Evolutionary conservation across 2,329 filamentous ascomycete genomes (phyloP), one percentile per base, ranked within the genome.

Genomic region (Aspergillaceae sp.): DNA sequence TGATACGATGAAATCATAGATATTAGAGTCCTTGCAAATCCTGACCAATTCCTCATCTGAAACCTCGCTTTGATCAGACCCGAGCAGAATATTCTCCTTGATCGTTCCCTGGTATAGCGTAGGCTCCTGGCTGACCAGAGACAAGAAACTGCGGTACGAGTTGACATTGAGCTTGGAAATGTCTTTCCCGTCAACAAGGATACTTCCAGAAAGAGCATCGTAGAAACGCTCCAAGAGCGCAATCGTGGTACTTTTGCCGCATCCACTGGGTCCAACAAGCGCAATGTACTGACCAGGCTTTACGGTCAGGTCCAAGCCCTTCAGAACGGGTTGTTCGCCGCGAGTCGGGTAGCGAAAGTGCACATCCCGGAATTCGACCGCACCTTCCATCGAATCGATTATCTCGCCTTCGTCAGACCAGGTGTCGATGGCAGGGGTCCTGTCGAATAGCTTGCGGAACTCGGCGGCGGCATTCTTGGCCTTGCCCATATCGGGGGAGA

Each of bases 281-380:
- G 91, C 92, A 65, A 74, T 58, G 51, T 73, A 73, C 51, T 74
- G 69, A 8, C 70, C 70, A 27, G 70, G 69, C 47, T 70, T 67
- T 50, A 73, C 67, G 4, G 62, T 70, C 43, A 73, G 51, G 48
- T 91, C 83, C 7, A 96, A 74, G 0, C 90, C 91, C 29, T 87
- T 84, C 2, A 97, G 80, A 0, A 97, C 88, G n/a, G 88, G 87
- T 56, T 94, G 87, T 56, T 95, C 88, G 0, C 87, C 86, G 1
- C 92, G 81, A 0, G 88, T 94, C 0, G 91, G 90, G 60, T 97
- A 98, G 37, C 88, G 80, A 77, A 96, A 97, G 64, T 95, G 88
- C 2, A 97, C 89, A 54, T 94, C 83, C 19, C 86, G 82, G 72
- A 98, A 94, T 64, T 97, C 89, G 51, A 98, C 79, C 8, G 76